A percentile compares a stretch with the other conserved stretches of the same genome.
Evolutionary conservation across 768 basidiomycete genomes (phyloP).

Genomic region (Clitopilus hobsonii): DNA sequence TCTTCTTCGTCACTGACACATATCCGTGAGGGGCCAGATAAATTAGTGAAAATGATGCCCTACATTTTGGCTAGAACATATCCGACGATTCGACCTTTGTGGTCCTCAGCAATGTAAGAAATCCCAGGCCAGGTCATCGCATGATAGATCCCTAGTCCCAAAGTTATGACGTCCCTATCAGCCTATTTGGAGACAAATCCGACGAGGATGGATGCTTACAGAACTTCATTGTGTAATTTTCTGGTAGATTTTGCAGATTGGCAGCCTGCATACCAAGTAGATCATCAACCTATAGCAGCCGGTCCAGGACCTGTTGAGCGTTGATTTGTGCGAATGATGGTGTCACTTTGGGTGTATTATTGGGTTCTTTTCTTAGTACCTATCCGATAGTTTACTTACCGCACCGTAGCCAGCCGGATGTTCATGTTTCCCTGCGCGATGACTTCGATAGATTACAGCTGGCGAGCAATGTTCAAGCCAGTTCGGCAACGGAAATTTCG

Average conservation of each 20-base stretch:
- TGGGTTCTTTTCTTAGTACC: background rate
- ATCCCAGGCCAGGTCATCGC: slow-evolving; percentile 89
- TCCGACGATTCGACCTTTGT: slow-evolving; percentile 85
- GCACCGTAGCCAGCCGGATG: slow-evolving; percentile 43
- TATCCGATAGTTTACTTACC: slow-evolving; percentile 8
- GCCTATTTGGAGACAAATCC: too few relatives aligned
- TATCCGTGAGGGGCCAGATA: too few relatives aligned
- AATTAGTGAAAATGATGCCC: too few relatives aligned
- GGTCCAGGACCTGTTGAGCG: background rate
- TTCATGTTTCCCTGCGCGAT: slow-evolving; percentile 31
- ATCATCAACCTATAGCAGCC: slow-evolving; percentile 66
- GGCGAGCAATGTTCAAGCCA: too few relatives aligned
- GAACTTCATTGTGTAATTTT: slow-evolving; percentile 84
- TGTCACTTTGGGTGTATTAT: background rate
- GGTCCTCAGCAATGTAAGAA: slow-evolving; percentile 89
- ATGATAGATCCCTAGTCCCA: slow-evolving; percentile 74
- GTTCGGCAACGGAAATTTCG: too few relatives aligned
- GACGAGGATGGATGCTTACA: too few relatives aligned
- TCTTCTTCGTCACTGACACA: slow-evolving; percentile 36
- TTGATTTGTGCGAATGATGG: background rate
- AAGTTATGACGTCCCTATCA: too few relatives aligned
- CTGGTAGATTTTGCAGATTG: slow-evolving; percentile 90
- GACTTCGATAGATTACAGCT: too few relatives aligned
- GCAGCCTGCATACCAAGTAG: slow-evolving; percentile 91
- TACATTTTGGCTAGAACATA: slow-evolving; percentile 97